Conservation (phyloP, 257 asterid genomes). For the Jaltomata sinuosa region DNA sequence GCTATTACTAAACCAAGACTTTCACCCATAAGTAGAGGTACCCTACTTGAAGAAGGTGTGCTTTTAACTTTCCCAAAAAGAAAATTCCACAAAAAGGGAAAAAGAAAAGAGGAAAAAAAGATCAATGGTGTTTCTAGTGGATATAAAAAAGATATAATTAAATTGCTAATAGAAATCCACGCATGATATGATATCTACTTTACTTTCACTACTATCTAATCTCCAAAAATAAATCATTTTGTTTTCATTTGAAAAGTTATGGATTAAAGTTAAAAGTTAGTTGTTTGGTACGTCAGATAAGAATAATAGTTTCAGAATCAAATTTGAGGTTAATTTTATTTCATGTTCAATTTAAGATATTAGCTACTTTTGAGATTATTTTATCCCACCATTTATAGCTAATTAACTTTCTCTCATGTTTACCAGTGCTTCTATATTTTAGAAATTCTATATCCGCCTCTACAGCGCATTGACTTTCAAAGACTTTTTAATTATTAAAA, state of each 20-base stretch:
- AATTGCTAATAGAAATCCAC: neutral
- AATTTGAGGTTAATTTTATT: no score
- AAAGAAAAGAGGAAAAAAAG: neutral
- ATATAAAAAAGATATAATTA: neutral
- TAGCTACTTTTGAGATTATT: no score
- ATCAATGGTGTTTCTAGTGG: neutral
- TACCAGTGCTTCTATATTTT: no score
- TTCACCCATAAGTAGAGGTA: neutral
- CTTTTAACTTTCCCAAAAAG: neutral
- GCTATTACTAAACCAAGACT: neutral
- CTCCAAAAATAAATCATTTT: neutral
- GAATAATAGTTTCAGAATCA: no score
- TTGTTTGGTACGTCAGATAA: no score
- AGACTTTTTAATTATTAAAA: neutral
- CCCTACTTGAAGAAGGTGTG: neutral
- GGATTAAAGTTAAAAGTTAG: no score
- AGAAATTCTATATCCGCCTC: no score
- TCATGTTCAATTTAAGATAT: no score
- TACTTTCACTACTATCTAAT: neutral
- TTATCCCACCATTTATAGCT: no score
- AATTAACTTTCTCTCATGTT: no score
- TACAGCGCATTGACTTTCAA: neutral
- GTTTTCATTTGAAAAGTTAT: neutral
- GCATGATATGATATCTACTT: neutral
- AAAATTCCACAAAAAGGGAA: neutral